Percentiles rank a stretch among this genome's conserved stretches.
Conservation (phyloP, 2,329 filamentous ascomycete genomes). For the Aspergillus fischeri region DNA sequence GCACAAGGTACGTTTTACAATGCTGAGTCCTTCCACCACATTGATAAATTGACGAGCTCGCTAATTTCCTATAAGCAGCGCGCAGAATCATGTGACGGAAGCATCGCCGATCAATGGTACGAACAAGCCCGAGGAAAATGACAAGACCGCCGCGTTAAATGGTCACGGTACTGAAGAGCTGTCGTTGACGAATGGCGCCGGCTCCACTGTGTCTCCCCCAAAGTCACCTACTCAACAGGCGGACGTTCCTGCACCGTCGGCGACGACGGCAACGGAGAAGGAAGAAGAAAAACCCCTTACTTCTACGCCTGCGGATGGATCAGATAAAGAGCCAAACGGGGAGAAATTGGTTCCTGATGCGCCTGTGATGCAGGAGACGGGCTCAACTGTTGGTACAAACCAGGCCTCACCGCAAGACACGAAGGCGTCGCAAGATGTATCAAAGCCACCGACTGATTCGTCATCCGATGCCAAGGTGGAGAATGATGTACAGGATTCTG, state of each 20-base stretch:
- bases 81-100: slow-evolving; percentile 21
- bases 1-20: slow-evolving; percentile 27
- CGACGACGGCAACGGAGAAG: slow-evolving; percentile 5
- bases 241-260: slow-evolving; percentile 5
- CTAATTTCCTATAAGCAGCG: slow-evolving; percentile 11
- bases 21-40: background rate
- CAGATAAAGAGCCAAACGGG: slow-evolving; percentile 4
- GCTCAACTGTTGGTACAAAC: slow-evolving; percentile 1
- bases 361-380: background rate
- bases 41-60: slow-evolving; percentile 10
- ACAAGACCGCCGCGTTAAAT: slow-evolving; percentile 23
- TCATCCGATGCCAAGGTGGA: slow-evolving; percentile 8
- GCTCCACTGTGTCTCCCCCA: slow-evolving; percentile 24
- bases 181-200: slow-evolving; percentile 26
- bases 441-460: slow-evolving; percentile 9
- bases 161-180: slow-evolving; percentile 23
- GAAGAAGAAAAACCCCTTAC: slow-evolving; percentile 10
- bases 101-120: slow-evolving; percentile 14
- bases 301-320: slow-evolving; percentile 7
- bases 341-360: slow-evolving; percentile 2
- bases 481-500: slow-evolving; percentile 16
- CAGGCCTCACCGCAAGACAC: background rate
- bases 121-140: slow-evolving; percentile 10
- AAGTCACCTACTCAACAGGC: slow-evolving; percentile 23
- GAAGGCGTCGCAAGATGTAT: slow-evolving; percentile 6